Evolutionary conservation across 129 eudicot species (phyloP), one percentile per base, ranked within the genome.

Genomic region (Saposhnikovia divaricata): DNA sequence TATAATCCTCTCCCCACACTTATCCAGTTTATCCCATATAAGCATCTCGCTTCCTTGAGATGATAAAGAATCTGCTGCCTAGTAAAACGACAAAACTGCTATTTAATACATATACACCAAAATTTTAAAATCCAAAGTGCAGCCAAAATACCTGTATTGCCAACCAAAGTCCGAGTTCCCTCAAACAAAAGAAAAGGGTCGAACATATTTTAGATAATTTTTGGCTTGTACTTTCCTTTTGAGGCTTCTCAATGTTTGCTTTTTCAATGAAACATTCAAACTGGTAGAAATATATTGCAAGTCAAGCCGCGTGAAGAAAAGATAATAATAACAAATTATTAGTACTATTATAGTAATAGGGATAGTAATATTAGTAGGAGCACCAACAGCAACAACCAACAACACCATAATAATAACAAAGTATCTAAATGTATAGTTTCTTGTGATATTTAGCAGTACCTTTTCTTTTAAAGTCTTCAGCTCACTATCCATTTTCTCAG

Each of bases 1-100:
- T 4, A 78, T 74, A 71, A 90, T 77, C 5, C 45, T 80, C 80
- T 89, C 91, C 59, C 91, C 86, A 71, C 85, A 82, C 5, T 59
- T 81, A 85, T 89, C 92, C 48, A 80, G 72, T 34, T 44, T 40
- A 7, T 80, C 91, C 97, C 98, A 95, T 15, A 84, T 70, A 80
- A 85, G 89, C 4, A 89, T 74, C 23, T 85, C 88, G 19, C 70
- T 76, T 73, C 72, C 81, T 77, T 81, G 91, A 72, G 73, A 79
- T n/a, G 91, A 84, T 61, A 83, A 80, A 14, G 81, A 76, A 55
- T 96, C 93, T 48, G 99, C 90, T 55, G 98, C 98, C 99, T 92
- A 81, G 80, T 53, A 80, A 46, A 80, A 21, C 42, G 14, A 72
- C 46, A 50, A 47, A 45, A 3, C 61, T 71, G 71, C 50, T 72